Evolutionary conservation across 1,284 basidiomycete genomes (phyloP), one percentile per base, ranked within the genome.

Genomic region (Athelia psychrophila): DNA sequence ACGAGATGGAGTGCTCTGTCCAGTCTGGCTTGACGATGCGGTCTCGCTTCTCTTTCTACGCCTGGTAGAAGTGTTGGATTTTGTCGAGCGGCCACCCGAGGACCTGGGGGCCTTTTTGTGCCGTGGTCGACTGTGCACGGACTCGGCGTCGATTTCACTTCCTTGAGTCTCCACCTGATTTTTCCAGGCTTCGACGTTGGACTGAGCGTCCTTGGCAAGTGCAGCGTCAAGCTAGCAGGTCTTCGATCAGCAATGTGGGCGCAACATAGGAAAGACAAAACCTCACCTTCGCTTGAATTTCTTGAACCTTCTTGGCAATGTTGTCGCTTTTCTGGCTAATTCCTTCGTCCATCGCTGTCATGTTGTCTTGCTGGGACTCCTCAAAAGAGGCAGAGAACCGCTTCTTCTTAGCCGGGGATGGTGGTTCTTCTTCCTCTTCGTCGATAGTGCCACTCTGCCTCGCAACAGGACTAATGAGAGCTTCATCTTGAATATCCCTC

Each of bases 301-400:
- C 82, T 48, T 87, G 62, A 33, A 92, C 86, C 66, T 91, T 92
- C 67, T 88, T 83, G 30, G 90, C 86, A 56, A 93, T 92, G 60
- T 80, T 85, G 59, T 92, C 90, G 60, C 87, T 92, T 65, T 86
- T 85, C 64, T 85, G 77, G 58, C 81, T 88, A 66, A 92, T 93
- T 20, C 88, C 86, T 64, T 88, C 86, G 59, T 92, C 89, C 15
- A 92, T 87, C 22, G 88, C 89, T 51, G 73, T 78, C 86, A 92
- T 89, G 22, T 84, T 84, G 62, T 91, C 89, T 58, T 88, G 84
- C 47, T 77, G 76, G 22, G 70, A 56, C 54, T 87, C 85, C 27
- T 73, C 70, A 35, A 80, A 78, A 5, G 79, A 76, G 6, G 81
- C 84, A 3, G 88, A 90, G 69, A 91, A 91, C 16, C 88, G 77